These are phyloP conservation scores for Mrakia frigida DNA, from an alignment of 768 basidiomycete species.

Conservation along the genomic window DNA sequence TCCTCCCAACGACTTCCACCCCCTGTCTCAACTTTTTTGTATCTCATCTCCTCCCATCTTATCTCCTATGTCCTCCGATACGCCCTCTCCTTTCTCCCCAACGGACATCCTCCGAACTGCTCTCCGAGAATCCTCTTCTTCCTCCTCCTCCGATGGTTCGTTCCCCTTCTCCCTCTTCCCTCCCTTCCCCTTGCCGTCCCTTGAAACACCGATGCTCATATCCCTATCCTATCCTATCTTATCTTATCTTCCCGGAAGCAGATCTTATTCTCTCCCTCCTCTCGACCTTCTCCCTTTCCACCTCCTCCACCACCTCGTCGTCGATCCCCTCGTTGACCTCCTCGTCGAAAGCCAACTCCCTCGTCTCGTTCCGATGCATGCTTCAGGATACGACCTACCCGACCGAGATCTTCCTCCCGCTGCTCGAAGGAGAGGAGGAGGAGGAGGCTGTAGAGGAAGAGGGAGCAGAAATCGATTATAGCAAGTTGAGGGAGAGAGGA, in stretches of 20 bases:
- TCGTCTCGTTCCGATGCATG: constrained; percentile 40
- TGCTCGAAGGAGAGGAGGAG: not conserved
- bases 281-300: too few relatives aligned
- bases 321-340: not conserved
- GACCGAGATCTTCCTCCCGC: constrained; percentile 37
- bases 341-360: constrained; percentile 24
- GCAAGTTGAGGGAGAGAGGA: constrained; percentile 37
- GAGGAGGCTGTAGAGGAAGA: not conserved
- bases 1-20: too few relatives aligned
- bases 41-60: too few relatives aligned
- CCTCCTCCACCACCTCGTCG: not conserved
- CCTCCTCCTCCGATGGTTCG: not conserved
- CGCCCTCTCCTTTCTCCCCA: not conserved
- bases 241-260: not conserved
- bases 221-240: not conserved
- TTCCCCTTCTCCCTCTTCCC: not conserved
- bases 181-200: not conserved
- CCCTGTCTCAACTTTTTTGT: not conserved
- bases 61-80: not conserved
- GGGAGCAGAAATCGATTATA: constrained; percentile 36
- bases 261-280: constrained; percentile 12
- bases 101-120: constrained; percentile 8
- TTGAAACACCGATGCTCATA: not conserved
- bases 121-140: not conserved
- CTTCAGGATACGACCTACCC: constrained; percentile 40